Conservation (phyloP, 2,329 filamentous ascomycete species). For the Orbilia quercus region DNA sequence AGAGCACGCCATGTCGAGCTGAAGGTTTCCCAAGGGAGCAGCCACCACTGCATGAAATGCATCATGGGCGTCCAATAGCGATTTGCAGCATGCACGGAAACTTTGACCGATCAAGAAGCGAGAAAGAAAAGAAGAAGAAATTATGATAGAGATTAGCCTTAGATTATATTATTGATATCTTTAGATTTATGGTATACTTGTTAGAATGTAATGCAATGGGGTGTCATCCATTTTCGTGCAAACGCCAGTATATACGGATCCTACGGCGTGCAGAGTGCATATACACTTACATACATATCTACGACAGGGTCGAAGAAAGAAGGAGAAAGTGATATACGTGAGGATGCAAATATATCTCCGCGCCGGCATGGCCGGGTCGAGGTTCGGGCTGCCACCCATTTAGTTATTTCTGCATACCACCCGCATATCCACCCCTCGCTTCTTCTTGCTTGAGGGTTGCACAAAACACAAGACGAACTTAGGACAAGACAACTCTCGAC, state of each 20-base stretch:
- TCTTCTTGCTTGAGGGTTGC: slow-evolving; percentile 19
- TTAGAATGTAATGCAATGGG: slow-evolving; percentile 7
- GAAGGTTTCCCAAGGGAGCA: slow-evolving; percentile 1
- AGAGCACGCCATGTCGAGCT: slow-evolving; percentile 26
- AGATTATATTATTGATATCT: too few species aligned
- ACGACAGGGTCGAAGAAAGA: too few species aligned
- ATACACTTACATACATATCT: background rate
- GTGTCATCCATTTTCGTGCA: background rate
- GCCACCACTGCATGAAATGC: background rate
- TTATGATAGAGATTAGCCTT: background rate
- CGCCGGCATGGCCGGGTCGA: slow-evolving; percentile 15
- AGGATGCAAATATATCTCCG: slow-evolving; percentile 51
- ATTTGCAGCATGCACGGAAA: slow-evolving; percentile 12
- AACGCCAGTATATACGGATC: background rate
- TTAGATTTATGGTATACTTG: slow-evolving; percentile 3
- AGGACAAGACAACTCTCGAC: too few species aligned
- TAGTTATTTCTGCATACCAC: background rate
- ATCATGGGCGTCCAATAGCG: slow-evolving; percentile 22
- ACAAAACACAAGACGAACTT: slow-evolving; percentile 12
- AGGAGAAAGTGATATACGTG: slow-evolving; percentile 2
- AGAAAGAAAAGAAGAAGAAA: background rate
- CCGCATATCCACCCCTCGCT: slow-evolving; percentile 22
- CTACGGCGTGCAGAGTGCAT: slow-evolving; percentile 12
- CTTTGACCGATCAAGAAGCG: background rate
- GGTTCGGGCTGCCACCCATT: slow-evolving; percentile 1